Percentiles rank a stretch among this genome's conserved stretches.
Evolutionary conservation across 2,329 filamentous ascomycete genomes (phyloP).

Genomic region (Tolypocladium paradoxum): DNA sequence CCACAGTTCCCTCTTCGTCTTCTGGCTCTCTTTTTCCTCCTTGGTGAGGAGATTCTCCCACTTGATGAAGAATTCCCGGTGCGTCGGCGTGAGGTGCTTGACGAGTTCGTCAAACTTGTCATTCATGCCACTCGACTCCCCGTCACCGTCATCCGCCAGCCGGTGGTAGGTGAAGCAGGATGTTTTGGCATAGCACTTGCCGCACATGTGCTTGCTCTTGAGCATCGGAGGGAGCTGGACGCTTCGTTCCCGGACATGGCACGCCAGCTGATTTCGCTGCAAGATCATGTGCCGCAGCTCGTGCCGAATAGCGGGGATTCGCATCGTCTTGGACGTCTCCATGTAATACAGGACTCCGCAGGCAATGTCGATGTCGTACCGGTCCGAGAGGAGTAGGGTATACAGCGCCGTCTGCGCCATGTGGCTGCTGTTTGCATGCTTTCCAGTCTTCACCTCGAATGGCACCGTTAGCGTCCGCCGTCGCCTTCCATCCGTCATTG

Average conservation of each 20-base stretch:
- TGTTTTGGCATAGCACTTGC: conserved; percentile 80
- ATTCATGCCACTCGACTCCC: conserved; percentile 69
- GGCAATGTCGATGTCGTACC: conserved; percentile 85
- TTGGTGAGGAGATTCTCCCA: conserved; percentile 92
- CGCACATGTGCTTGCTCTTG: conserved; percentile 70
- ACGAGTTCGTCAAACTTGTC: conserved; percentile 76
- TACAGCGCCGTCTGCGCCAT: conserved; percentile 92
- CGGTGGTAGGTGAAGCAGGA: conserved; percentile 92
- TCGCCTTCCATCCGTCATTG: conserved; percentile 60
- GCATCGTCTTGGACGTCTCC: conserved; percentile 76
- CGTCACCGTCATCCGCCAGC: conserved; percentile 72
- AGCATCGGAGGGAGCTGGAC: conserved; percentile 77
- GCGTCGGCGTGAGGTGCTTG: conserved; percentile 59
- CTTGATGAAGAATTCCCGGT: conserved; percentile 80
- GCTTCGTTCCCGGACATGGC: conserved; percentile 71
- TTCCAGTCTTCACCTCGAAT: conserved; percentile 92
- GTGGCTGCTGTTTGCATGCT: conserved; percentile 70
- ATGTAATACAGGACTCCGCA: conserved; percentile 94
- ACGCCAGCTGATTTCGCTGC: conserved; percentile 82
- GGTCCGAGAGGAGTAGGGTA: conserved; percentile 81
- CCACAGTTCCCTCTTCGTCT: conserved; percentile 83
- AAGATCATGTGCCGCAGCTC: conserved; percentile 96
- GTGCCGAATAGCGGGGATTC: conserved; percentile 73
- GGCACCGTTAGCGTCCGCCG: conserved; percentile 70
- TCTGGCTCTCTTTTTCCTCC: conserved; percentile 85